phyloP scores from a whole-genome alignment of 179 eudicot genomes.

The Carnegiea gigantea region DNA sequence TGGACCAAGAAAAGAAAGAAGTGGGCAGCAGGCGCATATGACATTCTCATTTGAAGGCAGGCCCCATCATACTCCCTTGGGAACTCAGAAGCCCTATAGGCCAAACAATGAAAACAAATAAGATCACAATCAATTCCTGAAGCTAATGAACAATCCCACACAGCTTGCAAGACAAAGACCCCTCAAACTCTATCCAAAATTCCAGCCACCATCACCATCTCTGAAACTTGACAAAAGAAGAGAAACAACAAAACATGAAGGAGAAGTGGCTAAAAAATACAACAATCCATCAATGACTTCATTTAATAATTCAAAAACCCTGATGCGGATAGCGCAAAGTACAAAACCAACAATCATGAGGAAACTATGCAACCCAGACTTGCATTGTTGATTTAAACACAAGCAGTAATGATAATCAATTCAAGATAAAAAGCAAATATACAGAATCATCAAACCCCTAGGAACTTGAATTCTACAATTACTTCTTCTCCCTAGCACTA shows the following conservation, averaged over 20 bases:
- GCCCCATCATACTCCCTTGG: constrained; percentile 93
- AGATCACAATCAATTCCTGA: background rate
- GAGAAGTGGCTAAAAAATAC: background rate
- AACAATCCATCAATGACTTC: background rate
- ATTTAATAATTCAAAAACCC: background rate
- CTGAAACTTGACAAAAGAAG: background rate
- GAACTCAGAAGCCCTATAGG: constrained; percentile 80
- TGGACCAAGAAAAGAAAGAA: constrained; percentile 94
- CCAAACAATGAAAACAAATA: background rate
- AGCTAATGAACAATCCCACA: constrained; percentile 6
- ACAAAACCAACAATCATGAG: background rate
- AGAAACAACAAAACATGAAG: background rate
- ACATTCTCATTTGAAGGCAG: constrained; percentile 95
- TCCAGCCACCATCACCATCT: constrained; percentile 3
- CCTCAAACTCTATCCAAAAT: background rate
- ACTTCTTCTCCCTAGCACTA: background rate
- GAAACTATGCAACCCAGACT: background rate
- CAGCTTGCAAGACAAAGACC: background rate
- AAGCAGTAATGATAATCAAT: background rate
- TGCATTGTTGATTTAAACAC: background rate
- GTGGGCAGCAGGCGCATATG: constrained; percentile 95
- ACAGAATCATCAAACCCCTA: background rate
- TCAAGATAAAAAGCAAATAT: background rate
- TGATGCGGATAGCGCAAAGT: constrained; percentile 2
- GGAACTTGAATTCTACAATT: constrained; percentile 1